Base-by-base conservation (phyloP, 176 grass and related monocot species). In the Pontederia crassipes region DNA sequence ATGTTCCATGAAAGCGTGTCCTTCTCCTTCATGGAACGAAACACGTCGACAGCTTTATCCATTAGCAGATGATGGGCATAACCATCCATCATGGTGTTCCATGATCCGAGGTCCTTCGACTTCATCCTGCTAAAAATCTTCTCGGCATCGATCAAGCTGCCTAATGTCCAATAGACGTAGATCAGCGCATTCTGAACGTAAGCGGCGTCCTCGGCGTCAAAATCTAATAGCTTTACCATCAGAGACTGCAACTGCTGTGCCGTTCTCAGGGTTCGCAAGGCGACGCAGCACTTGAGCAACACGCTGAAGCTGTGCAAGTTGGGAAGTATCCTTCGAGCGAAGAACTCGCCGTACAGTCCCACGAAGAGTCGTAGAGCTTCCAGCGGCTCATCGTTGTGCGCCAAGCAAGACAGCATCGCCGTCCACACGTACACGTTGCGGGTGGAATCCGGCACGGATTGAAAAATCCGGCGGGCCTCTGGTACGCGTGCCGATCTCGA, bases 351-450 rank as follows among this genome's bases (percentile, higher is more conserved):
- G 2, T 89, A 89, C 46, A 81, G 71, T 12, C 2, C 63, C 46
- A 57, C 47, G 15, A 82, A 85, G 24, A 82, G 78, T 24, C 58
- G 52, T 2, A 82, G 49, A 45, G 64, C 86, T 55, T 17, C 57
- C 28, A 11, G 46, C 2, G 67, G 64, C 53, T 85, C 78, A 6
- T 62, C 48, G 27, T 89, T 89, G 18, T 58, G 75, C 17, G 62
- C 71, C 16, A 76, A 70, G 63, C 81, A 82, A 5, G 78, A 81
- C 46, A 89, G 45, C 86, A 85, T 79, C 28, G 78, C 68, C 2
- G 86, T 85, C 81, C 75, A 89, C 2, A 60, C 68, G 64, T 79
- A 85, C 59, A 89, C 75, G 4, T 79, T 85, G 45, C 84, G 72
- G 59, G 14, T 28, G n/a, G 57, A 52, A 4, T 63, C 15, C 11